Evolutionary conservation across 306 rosid species (phyloP).

Genomic region (Quercus dentata): DNA sequence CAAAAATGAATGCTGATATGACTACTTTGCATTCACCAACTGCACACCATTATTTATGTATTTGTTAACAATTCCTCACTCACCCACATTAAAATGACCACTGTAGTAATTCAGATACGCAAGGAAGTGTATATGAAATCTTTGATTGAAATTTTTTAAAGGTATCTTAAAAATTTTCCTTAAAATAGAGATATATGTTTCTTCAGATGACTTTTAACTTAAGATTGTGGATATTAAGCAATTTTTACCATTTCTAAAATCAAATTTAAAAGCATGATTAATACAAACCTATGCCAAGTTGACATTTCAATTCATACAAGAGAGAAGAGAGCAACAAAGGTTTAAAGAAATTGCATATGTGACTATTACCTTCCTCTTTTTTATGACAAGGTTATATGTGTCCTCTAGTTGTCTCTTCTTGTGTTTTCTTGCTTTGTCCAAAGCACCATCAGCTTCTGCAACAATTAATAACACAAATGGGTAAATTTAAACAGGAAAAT

Average conservation of each 20-base stretch:
- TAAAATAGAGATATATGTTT: not conserved
- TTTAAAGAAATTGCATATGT: not conserved
- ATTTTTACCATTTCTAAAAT: not conserved
- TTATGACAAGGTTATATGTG: slow-evolving; percentile 84
- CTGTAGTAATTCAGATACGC: not conserved
- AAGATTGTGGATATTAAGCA: not conserved
- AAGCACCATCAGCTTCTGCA: slow-evolving; percentile 99
- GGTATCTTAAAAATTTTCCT: not conserved
- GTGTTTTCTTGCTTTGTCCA: slow-evolving; percentile 98
- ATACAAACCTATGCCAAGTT: not conserved
- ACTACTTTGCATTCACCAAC: not conserved
- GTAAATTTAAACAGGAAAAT: slow-evolving; percentile 18
- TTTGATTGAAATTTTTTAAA: not conserved
- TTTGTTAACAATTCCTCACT: not conserved
- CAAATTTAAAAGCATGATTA: not conserved
- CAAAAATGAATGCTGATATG: not conserved
- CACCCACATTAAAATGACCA: not conserved
- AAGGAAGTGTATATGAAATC: not conserved
- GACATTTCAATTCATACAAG: not conserved
- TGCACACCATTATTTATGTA: not conserved
- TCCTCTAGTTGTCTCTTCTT: slow-evolving; percentile 97
- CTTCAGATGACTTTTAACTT: not conserved
- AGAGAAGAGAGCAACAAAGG: not conserved
- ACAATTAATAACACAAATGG: slow-evolving; percentile 15
- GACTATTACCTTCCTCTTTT: slow-evolving; percentile 79